phyloP scores from a whole-genome alignment of 2,329 filamentous ascomycete genomes.

The Penicillium sp. region DNA sequence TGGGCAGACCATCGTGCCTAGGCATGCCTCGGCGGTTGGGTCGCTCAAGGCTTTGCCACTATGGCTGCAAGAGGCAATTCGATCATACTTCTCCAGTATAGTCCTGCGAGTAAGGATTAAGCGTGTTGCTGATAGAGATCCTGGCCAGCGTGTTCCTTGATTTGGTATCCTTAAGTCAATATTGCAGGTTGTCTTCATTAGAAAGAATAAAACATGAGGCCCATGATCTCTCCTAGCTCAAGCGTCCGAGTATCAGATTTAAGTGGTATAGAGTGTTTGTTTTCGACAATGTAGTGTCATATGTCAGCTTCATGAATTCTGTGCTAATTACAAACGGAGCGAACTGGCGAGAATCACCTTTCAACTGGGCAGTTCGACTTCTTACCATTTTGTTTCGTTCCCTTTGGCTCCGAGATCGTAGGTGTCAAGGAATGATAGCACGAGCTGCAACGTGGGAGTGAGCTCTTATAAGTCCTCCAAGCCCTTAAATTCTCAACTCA shows the following conservation, averaged over 20 bases:
- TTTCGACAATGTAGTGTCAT: not conserved
- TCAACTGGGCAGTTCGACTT: too few relatives aligned
- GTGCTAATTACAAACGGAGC: not conserved
- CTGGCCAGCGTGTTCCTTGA: not conserved
- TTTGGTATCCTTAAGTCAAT: not conserved
- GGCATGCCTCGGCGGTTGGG: conserved; percentile 6
- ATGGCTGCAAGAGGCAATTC: conserved; percentile 6
- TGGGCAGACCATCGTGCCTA: conserved; percentile 45
- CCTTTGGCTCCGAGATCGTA: too few relatives aligned
- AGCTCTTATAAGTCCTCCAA: too few relatives aligned
- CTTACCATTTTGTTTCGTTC: too few relatives aligned
- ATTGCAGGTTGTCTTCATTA: not conserved
- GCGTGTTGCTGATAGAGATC: not conserved
- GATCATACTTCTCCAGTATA: conserved; percentile 4
- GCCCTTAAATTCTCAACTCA: too few relatives aligned
- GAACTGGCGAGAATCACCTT: not conserved
- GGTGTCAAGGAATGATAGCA: too few relatives aligned
- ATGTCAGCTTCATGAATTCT: not conserved
- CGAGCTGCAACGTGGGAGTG: too few relatives aligned
- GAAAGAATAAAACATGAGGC: not conserved
- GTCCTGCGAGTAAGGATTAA: not conserved
- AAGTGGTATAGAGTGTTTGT: not conserved
- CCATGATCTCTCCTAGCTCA: too few relatives aligned
- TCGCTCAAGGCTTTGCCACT: conserved; percentile 1
- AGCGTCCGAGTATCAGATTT: not conserved